Conservation (phyloP, 2,329 filamentous ascomycete species). For the Arthroderma uncinatum region DNA sequence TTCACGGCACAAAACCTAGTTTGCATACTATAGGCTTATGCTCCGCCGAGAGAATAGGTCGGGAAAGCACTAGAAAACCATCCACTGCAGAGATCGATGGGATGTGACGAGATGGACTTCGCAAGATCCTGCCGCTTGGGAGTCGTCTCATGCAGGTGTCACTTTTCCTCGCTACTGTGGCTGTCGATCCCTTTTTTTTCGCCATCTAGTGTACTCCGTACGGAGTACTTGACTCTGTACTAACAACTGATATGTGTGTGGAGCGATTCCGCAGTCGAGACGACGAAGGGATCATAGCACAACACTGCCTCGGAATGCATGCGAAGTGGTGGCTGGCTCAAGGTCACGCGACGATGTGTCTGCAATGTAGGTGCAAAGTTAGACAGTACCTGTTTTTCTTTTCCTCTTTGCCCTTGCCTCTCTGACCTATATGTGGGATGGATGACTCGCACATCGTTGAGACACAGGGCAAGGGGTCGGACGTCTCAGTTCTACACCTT, state of each 20-base stretch:
- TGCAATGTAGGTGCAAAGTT: background rate
- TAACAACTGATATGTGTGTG: slow-evolving; percentile 2
- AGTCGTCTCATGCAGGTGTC: slow-evolving; percentile 3
- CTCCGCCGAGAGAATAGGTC: background rate
- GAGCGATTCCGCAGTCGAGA: slow-evolving; percentile 1
- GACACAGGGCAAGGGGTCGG: background rate
- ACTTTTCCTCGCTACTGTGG: background rate
- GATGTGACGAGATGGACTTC: slow-evolving; percentile 1
- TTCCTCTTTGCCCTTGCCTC: background rate
- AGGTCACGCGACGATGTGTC: slow-evolving; percentile 3
- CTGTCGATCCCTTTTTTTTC: slow-evolving; percentile 2
- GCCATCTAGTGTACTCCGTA: background rate
- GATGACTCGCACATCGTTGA: background rate
- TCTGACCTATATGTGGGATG: background rate
- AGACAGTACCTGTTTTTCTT: background rate
- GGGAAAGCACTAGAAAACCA: slow-evolving; percentile 3
- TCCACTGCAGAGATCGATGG: background rate
- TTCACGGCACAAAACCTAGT: slow-evolving; percentile 1
- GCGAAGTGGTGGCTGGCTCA: background rate
- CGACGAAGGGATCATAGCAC: slow-evolving; percentile 4
- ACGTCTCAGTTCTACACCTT: background rate
- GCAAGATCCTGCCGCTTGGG: background rate
- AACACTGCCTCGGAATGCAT: background rate
- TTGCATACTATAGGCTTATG: slow-evolving; percentile 1
- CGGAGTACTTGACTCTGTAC: background rate